A percentile compares a stretch with the other conserved stretches of the same genome.
phyloP scores from a whole-genome alignment of 1,284 basidiomycete genomes.

The Chalciporus sp. region DNA sequence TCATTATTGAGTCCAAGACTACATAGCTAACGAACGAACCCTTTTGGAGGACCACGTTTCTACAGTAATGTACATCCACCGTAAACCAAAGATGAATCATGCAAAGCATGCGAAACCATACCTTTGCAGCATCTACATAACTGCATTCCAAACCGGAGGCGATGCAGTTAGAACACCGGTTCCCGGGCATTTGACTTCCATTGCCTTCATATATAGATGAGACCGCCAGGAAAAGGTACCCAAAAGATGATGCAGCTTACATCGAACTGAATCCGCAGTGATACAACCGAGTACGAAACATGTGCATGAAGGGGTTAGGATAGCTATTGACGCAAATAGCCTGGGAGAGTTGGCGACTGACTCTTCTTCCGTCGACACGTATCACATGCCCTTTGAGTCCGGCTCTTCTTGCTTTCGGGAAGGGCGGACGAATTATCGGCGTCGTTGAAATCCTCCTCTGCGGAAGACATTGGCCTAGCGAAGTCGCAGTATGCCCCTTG shows the following conservation, averaged over 20 bases:
- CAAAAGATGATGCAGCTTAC: constrained; percentile 40
- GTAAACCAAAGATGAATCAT: background rate
- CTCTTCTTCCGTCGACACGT: constrained; percentile 77
- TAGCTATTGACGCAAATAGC: background rate
- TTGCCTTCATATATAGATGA: constrained; percentile 45
- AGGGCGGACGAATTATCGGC: constrained; percentile 18
- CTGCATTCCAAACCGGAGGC: constrained; percentile 77
- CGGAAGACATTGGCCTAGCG: constrained; percentile 43
- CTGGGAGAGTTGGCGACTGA: constrained; percentile 28
- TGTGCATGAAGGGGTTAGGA: background rate
- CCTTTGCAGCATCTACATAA: constrained; percentile 75
- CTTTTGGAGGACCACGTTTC: constrained; percentile 86
- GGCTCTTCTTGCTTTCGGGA: constrained; percentile 57
- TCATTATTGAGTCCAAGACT: background rate
- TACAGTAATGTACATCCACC: constrained; percentile 29
- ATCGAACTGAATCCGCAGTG: constrained; percentile 48
- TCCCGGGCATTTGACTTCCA: constrained; percentile 64
- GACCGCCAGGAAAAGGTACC: background rate
- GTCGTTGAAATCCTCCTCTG: constrained; percentile 48
- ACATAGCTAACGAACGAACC: constrained; percentile 42
- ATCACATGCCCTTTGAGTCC: constrained; percentile 76
- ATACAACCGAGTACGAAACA: background rate
- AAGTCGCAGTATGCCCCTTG: background rate
- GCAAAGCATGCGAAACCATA: constrained; percentile 31
- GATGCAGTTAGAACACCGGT: constrained; percentile 78